Evolutionary conservation across 148 eudicot genomes (phyloP).

Genomic region (Heliamphora exappendiculata): DNA sequence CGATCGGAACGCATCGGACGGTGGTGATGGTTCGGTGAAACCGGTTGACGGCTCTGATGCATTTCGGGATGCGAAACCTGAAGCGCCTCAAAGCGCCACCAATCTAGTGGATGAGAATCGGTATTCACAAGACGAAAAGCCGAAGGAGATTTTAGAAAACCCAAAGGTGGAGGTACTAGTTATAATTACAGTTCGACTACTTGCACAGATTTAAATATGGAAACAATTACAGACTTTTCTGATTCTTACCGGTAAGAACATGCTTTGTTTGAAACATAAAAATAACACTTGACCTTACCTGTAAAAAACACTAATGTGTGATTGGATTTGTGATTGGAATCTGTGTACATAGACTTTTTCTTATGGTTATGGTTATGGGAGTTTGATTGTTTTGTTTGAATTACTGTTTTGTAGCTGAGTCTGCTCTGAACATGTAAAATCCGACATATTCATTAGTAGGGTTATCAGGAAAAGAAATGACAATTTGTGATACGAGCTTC

Average conservation of each 20-base stretch:
- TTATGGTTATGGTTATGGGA: background rate
- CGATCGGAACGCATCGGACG: constrained; percentile 9
- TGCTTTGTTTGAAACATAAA: no score
- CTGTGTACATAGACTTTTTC: no score
- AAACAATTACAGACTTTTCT: no score
- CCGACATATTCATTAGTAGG: background rate
- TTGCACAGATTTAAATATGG: no score
- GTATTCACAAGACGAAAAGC: constrained; percentile 1
- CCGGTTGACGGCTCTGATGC: background rate
- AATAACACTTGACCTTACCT: no score
- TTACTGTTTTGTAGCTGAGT: background rate
- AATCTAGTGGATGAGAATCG: background rate
- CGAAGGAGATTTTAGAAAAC: background rate
- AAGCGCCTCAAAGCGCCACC: no score
- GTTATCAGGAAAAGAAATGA: background rate
- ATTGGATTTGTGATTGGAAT: no score
- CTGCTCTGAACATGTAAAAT: background rate
- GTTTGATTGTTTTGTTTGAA: background rate
- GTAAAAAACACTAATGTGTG: no score
- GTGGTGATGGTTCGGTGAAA: background rate
- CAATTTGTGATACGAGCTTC: background rate
- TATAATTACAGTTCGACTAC: no score
- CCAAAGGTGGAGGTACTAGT: background rate
- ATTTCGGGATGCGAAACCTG: background rate
- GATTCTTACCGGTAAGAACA: no score